Percentiles rank a stretch among this genome's conserved stretches.
phyloP scores from a whole-genome alignment of 2,329 filamentous ascomycete species.

The Cadophora sp. region DNA sequence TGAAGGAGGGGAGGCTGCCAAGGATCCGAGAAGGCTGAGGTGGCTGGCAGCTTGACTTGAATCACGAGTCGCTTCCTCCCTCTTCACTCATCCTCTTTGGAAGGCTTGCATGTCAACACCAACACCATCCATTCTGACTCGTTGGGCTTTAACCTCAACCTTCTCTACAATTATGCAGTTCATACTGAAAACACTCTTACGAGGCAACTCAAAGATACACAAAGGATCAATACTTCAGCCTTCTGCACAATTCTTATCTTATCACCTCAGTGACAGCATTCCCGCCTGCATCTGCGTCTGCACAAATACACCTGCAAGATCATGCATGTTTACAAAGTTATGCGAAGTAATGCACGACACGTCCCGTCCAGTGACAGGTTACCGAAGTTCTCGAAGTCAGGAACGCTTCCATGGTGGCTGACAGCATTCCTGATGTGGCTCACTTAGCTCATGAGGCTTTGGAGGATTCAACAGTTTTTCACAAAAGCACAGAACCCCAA shows the following conservation, averaged over 20 bases:
- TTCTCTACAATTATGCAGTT: not conserved
- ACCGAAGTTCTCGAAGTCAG: not conserved
- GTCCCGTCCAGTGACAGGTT: not conserved
- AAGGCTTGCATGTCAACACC: not conserved
- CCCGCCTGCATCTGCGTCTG: not conserved
- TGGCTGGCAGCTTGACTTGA: not conserved
- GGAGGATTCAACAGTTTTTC: not conserved
- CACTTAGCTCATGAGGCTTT: not conserved
- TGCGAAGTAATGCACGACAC: not conserved
- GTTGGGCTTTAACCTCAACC: not conserved
- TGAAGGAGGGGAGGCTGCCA: conserved; percentile 12
- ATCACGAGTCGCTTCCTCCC: not conserved
- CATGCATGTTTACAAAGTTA: not conserved
- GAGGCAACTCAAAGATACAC: not conserved
- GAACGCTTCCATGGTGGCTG: not conserved
- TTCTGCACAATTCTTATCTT: not conserved
- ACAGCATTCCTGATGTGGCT: not conserved
- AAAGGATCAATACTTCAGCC: not conserved
- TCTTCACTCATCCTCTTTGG: not conserved
- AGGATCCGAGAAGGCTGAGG: conserved; percentile 11
- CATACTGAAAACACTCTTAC: not conserved
- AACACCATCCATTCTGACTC: not conserved
- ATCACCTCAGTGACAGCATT: not conserved
- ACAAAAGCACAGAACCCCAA: not conserved
- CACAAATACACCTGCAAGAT: not conserved